Evolutionary conservation across 768 basidiomycete genomes (phyloP), one percentile per base, ranked within the genome.

Genomic region (Tulasnella sp.): DNA sequence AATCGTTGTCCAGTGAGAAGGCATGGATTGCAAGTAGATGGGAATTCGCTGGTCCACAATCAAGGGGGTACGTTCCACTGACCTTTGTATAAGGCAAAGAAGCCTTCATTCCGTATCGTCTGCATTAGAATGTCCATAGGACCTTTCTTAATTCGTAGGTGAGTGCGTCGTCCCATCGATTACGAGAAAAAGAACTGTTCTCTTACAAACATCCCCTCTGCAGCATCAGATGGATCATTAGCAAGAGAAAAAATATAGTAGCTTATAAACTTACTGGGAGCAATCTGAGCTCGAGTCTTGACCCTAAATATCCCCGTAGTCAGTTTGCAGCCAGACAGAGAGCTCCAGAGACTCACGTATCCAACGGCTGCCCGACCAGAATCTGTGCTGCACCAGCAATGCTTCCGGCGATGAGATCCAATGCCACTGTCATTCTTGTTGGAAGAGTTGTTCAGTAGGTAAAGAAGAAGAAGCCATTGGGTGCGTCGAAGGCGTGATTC

Each of bases 41-140:
- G n/a, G n/a, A n/a, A n/a, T n/a, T n/a, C n/a, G 22, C 15, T n/a
- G 24, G 59, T 4, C 50, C 49, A 41, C n/a, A 17, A 11, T 38
- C 7, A 15, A 15, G 34, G 34, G 15, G 5, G 5, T 5, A 38
- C 34, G 34, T 15, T 38, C 15, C 29, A 63, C 71, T 30, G 12
- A 89, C 93, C 94, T 76, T 97, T 97, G 74, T 96, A 98, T 45
- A 99, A 71, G 2, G 92, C 96, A 59, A 96, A 80, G 67, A 93
- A 80, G 0, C 96, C 96, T 68, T 99, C 96, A 57, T 81, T 84
- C 63, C 82, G 71, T 46, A 93, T 62, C 0, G 94, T 98, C 69
- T 89, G 84, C 17, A 70, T 64, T 9, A 93, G 71, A 61, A 98
- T 92, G 68, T 98, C 93, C 80, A 92, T 83, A 0, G 94, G 92